Evolutionary conservation across 129 eudicot genomes (phyloP).

Genomic region (Flaveria brownii): DNA sequence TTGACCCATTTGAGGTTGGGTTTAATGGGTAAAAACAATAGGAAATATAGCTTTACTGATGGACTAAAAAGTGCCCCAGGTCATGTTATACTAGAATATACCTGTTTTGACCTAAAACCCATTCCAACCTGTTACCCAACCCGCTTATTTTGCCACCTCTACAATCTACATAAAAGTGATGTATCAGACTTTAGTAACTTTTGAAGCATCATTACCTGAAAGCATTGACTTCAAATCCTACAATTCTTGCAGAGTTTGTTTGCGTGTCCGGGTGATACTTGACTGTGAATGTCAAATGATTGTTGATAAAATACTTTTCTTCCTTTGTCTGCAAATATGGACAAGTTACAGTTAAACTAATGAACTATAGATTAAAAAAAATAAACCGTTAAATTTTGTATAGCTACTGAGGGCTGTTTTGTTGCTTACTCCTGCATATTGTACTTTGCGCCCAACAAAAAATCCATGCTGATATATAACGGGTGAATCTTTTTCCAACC

Average conservation of each 20-base stretch:
- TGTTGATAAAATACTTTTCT: conserved; percentile 67
- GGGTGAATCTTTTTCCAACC: conserved; percentile 47
- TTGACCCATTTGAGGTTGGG: not conserved
- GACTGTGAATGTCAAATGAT: conserved; percentile 64
- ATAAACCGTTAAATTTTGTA: not conserved
- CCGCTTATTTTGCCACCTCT: not conserved
- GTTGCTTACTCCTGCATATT: conserved; percentile 65
- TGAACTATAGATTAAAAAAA: not conserved
- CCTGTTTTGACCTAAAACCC: not conserved
- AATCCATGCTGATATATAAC: conserved; percentile 58
- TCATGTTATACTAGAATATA: not conserved
- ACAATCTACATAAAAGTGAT: not conserved
- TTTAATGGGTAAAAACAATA: not conserved
- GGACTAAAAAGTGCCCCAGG: not conserved
- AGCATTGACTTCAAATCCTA: conserved; percentile 72
- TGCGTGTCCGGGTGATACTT: conserved; percentile 60
- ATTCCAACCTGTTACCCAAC: not conserved
- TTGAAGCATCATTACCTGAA: conserved; percentile 46
- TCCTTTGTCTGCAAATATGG: conserved; percentile 56
- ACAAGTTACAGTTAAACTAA: not conserved
- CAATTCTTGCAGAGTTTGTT: conserved; percentile 69
- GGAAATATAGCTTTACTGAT: not conserved
- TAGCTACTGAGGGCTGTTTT: conserved; percentile 1
- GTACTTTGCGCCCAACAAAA: conserved; percentile 64
- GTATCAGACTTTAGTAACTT: not conserved